These are phyloP conservation scores for Potentilla sterilis DNA, from an alignment of 306 rosid genomes.

Conservation along the genomic window DNA sequence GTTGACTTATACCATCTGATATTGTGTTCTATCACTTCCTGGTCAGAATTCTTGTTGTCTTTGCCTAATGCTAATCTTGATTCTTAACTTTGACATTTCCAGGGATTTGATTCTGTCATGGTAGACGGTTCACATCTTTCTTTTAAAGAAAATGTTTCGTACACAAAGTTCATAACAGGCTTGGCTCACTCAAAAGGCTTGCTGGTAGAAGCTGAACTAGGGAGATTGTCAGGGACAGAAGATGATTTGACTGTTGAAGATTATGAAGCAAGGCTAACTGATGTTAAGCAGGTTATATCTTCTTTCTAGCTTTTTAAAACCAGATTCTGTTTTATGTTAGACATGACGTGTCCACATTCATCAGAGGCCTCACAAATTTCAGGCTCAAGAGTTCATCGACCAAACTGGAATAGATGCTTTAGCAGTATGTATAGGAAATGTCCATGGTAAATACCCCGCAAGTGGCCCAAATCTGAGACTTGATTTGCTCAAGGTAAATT, in stretches of 20 bases:
- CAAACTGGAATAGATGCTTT: constrained; percentile 94
- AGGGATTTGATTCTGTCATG: constrained; percentile 93
- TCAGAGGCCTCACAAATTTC: constrained; percentile 35
- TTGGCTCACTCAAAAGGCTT: constrained; percentile 76
- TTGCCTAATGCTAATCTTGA: constrained; percentile 18
- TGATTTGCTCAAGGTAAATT: constrained; percentile 81
- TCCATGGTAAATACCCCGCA: constrained; percentile 89
- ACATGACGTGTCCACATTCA: constrained; percentile 9
- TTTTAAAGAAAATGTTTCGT: constrained; percentile 63
- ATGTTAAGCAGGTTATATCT: constrained; percentile 59
- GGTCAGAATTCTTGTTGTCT: constrained; percentile 19
- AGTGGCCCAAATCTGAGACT: constrained; percentile 87
- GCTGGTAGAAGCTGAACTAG: constrained; percentile 94
- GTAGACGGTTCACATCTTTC: constrained; percentile 94
- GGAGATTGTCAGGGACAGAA: constrained; percentile 95
- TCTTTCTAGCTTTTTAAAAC: constrained; percentile 10
- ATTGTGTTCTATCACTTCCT: constrained; percentile 5
- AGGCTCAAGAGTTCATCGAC: constrained; percentile 87
- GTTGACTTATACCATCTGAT: constrained; percentile 21
- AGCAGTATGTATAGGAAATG: constrained; percentile 96
- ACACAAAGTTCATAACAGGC: constrained; percentile 66
- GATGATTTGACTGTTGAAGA: constrained; percentile 90
- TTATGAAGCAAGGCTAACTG: constrained; percentile 86
- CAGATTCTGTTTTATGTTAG: constrained; percentile 10
- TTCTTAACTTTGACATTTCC: constrained; percentile 27